Evolutionary conservation across 1,284 basidiomycete species (phyloP).

Genomic region (Sanghuangporus weigelae): DNA sequence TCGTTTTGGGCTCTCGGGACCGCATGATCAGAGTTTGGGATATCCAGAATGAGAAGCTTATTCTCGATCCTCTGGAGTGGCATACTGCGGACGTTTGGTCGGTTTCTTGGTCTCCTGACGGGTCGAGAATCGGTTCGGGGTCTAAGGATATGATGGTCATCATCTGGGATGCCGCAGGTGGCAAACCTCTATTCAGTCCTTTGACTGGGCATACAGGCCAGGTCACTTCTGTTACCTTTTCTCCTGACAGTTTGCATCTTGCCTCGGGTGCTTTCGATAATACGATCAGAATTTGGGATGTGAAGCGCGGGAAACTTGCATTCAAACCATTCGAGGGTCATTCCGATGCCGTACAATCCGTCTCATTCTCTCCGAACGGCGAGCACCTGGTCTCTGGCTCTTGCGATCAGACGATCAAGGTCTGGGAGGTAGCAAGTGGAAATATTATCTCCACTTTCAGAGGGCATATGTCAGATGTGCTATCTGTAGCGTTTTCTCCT

Average conservation of each 20-base stretch:
- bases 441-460: background rate
- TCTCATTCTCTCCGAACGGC: slow-evolving; percentile 7
- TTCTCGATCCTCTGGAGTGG: slow-evolving; percentile 4
- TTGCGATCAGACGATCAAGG: slow-evolving; percentile 12
- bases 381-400: background rate
- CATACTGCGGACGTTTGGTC: slow-evolving; percentile 8
- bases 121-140: background rate
- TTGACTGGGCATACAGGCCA: background rate
- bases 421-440: slow-evolving; percentile 15
- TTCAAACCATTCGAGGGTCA: slow-evolving; percentile 6
- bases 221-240: background rate
- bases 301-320: slow-evolving; percentile 1
- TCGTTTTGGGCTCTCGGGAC: slow-evolving; percentile 18
- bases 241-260: background rate
- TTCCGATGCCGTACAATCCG: background rate
- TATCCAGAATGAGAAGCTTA: background rate
- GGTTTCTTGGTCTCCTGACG: slow-evolving; percentile 9
- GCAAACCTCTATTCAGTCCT: background rate
- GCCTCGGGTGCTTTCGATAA: background rate
- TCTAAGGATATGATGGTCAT: background rate
- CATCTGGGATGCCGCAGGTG: slow-evolving; percentile 11
- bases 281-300: slow-evolving; percentile 18
- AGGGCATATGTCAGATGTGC: slow-evolving; percentile 5
- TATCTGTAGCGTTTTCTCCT: slow-evolving; percentile 9
- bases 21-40: slow-evolving; percentile 18